These are phyloP conservation scores for Globisporangium carolinianum DNA, from an alignment of 352 stramenopile species.

Conservation along the genomic window DNA sequence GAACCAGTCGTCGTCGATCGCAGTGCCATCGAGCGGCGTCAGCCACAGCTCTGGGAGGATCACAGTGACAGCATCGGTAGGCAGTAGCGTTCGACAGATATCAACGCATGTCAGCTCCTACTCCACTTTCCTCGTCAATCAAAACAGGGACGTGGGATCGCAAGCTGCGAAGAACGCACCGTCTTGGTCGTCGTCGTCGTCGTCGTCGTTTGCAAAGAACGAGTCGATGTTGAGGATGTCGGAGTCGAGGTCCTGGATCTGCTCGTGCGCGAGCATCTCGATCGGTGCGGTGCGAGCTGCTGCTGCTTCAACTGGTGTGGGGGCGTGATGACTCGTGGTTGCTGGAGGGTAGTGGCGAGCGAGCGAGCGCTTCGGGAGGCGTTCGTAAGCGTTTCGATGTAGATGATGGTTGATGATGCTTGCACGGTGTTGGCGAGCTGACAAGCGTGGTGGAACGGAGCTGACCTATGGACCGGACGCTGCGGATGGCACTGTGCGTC, in stretches of 20 bases:
- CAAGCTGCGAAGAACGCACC: constrained; percentile 7
- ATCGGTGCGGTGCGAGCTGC: neutral
- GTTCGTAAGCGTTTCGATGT: too few species aligned
- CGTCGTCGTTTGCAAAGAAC: constrained; percentile 21
- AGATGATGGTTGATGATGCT: too few species aligned
- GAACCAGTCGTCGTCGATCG: constrained; percentile 12
- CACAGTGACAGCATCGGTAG: neutral
- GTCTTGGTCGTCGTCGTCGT: constrained; percentile 9
- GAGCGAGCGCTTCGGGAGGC: neutral
- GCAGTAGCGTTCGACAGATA: too few species aligned
- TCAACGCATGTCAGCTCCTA: too few species aligned
- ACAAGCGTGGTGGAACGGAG: neutral
- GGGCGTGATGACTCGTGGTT: too few species aligned
- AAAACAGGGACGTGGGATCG: too few species aligned
- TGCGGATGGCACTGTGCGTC: neutral
- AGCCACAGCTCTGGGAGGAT: constrained; percentile 16
- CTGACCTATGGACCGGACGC: neutral
- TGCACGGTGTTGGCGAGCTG: too few species aligned
- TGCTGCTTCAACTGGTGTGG: neutral
- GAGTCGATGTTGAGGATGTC: constrained; percentile 27
- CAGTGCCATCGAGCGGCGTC: neutral
- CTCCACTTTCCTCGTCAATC: too few species aligned
- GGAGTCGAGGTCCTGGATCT: constrained; percentile 20
- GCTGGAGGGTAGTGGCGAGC: neutral
- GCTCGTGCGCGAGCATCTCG: constrained; percentile 19